Conservation (phyloP, 805 yeast species). For the Candida vaughaniae region DNA sequence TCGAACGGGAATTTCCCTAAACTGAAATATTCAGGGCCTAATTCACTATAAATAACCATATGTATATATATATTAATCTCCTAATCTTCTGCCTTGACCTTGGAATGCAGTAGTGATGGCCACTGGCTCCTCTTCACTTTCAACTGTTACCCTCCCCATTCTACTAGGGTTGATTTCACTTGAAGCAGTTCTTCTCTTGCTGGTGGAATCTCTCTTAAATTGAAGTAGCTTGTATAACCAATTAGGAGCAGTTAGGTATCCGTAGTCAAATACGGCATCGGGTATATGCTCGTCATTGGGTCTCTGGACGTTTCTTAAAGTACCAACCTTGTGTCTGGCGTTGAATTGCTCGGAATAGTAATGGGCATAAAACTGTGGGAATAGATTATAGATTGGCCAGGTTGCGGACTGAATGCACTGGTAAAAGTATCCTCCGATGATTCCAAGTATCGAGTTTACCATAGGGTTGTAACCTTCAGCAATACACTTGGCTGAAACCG, state of each 20-base stretch:
- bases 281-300: conserved; percentile 19
- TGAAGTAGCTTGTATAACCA: conserved; percentile 32
- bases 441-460: conserved; percentile 47
- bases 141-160: no score
- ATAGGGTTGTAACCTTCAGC: conserved; percentile 43
- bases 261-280: conserved; percentile 50
- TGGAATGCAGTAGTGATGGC: conserved; percentile 19
- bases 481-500: conserved; percentile 32
- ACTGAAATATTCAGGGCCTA: no score
- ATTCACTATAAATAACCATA: no score
- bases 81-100: conserved; percentile 39
- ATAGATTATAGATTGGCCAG: conserved; percentile 38
- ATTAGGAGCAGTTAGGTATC: conserved; percentile 57
- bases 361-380: conserved; percentile 28
- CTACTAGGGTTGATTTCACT: neutral
- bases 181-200: conserved; percentile 27
- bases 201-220: conserved; percentile 25
- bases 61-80: no score
- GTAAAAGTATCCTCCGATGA: conserved; percentile 56
- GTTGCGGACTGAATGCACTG: conserved; percentile 63
- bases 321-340: conserved; percentile 33
- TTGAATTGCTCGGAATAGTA: conserved; percentile 2
- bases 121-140: neutral
- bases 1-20: no score
- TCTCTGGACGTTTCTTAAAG: conserved; percentile 6